phyloP scores from a whole-genome alignment of 106 monocot genomes.

The Gastrodia elata region DNA sequence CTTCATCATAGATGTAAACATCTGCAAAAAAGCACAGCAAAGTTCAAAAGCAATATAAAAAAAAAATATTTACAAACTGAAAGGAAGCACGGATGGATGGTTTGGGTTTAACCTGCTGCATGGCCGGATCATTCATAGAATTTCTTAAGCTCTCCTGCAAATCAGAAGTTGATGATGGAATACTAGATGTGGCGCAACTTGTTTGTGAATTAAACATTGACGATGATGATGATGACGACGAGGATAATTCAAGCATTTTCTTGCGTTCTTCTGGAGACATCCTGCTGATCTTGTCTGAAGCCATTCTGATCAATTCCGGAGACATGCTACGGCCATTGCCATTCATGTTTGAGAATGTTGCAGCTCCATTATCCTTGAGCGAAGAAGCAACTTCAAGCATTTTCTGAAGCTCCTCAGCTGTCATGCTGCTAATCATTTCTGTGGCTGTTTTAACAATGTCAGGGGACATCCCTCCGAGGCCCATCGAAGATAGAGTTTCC shows the following conservation, averaged over 20 bases:
- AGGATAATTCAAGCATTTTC: conserved; percentile 54
- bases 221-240: conserved; percentile 23
- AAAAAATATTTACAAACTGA: too few relatives aligned
- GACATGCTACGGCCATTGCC: conserved; percentile 34
- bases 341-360: conserved; percentile 10
- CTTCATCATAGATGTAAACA: conserved; percentile 93
- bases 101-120: conserved; percentile 95
- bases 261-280: conserved; percentile 86
- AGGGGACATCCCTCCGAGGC: conserved; percentile 59
- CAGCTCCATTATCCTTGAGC: conserved; percentile 24
- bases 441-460: conserved; percentile 72
- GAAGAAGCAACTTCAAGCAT: conserved; percentile 76
- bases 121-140: conserved; percentile 87
- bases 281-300: conserved; percentile 64
- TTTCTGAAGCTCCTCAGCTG: conserved; percentile 92
- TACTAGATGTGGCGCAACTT: conserved; percentile 13
- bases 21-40: conserved; percentile 26
- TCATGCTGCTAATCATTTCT: conserved; percentile 75
- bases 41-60: neutral
- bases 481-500: conserved; percentile 40
- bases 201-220: conserved; percentile 3
- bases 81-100: too few relatives aligned
- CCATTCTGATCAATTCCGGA: conserved; percentile 82
- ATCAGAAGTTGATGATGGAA: conserved; percentile 41
- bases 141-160: conserved; percentile 69